Conservation (phyloP, 169 alveolate species). For the Plasmodium gonderi region DNA sequence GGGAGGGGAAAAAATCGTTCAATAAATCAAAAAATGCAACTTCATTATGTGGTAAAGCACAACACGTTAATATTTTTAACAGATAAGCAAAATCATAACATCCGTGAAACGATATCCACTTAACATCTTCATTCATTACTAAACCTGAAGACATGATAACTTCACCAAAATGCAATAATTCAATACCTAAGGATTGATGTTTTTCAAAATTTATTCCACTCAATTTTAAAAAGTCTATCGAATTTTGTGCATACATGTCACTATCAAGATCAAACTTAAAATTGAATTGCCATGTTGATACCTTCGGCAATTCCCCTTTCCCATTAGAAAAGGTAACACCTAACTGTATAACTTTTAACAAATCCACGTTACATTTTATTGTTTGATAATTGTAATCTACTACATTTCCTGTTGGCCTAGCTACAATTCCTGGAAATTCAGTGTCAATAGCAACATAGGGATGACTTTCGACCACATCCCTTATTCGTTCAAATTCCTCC, state of each 20-base stretch:
- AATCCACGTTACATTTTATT: conserved; percentile 95
- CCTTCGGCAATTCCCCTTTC: conserved; percentile 89
- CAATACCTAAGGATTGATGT: conserved; percentile 94
- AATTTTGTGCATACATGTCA: conserved; percentile 94
- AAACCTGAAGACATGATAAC: conserved; percentile 94
- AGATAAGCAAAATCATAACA: conserved; percentile 98
- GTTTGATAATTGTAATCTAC: conserved; percentile 96
- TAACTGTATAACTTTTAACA: conserved; percentile 95
- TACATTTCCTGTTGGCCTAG: conserved; percentile 90
- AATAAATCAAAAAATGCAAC: conserved; percentile 92
- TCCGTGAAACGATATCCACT: conserved; percentile 98
- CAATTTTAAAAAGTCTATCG: conserved; percentile 93
- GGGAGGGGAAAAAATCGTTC: conserved; percentile 94
- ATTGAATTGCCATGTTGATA: conserved; percentile 97
- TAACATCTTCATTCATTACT: conserved; percentile 96
- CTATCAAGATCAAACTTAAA: conserved; percentile 93
- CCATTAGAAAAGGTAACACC: conserved; percentile 96
- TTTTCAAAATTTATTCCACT: conserved; percentile 97
- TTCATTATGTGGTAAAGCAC: conserved; percentile 93
- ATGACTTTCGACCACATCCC: conserved; percentile 92
- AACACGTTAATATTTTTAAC: conserved; percentile 91
- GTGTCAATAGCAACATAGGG: conserved; percentile 93
- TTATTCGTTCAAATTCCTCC: conserved; percentile 91
- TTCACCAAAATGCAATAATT: conserved; percentile 95
- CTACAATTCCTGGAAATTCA: conserved; percentile 95